Percentiles rank a stretch among this genome's conserved stretches.
phyloP scores from a whole-genome alignment of 192 early-diverging fungal genomes.

The Chytriomyces hyalinus region DNA sequence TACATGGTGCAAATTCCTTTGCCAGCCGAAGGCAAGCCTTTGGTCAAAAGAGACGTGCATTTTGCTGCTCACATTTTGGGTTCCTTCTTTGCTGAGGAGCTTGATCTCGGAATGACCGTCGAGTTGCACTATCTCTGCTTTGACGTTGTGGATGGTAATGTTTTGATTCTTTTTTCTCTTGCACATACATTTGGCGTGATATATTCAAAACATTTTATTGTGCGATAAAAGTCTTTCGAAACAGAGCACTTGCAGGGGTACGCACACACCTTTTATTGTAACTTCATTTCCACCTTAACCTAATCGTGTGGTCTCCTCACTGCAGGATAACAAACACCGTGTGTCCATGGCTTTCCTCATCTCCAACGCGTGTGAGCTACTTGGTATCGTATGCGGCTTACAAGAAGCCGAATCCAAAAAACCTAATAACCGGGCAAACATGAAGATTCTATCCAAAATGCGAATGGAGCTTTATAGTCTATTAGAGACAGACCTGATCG shows the following conservation, averaged over 20 bases:
- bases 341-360: conserved; percentile 36
- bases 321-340: too few species aligned
- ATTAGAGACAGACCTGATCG: conserved; percentile 80
- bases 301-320: too few species aligned
- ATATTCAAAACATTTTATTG: too few species aligned
- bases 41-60: conserved; percentile 6
- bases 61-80: conserved; percentile 2
- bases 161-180: too few species aligned
- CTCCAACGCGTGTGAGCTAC: conserved; percentile 86
- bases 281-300: too few species aligned
- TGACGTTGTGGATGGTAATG: conserved; percentile 6
- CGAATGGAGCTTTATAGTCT: conserved; percentile 67
- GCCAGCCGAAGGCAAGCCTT: neutral
- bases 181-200: too few species aligned
- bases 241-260: too few species aligned
- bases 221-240: too few species aligned
- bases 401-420: conserved; percentile 28
- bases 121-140: conserved; percentile 6
- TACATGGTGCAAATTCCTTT: conserved; percentile 63
- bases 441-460: conserved; percentile 74
- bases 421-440: conserved; percentile 55
- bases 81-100: neutral
- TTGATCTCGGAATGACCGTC: conserved; percentile 29
- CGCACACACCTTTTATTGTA: too few species aligned
- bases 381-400: conserved; percentile 70